Percentiles rank a stretch among this genome's conserved stretches.
These are phyloP conservation scores for Hysterangium stoloniferum DNA, from an alignment of 768 basidiomycete genomes.

Conservation along the genomic window DNA sequence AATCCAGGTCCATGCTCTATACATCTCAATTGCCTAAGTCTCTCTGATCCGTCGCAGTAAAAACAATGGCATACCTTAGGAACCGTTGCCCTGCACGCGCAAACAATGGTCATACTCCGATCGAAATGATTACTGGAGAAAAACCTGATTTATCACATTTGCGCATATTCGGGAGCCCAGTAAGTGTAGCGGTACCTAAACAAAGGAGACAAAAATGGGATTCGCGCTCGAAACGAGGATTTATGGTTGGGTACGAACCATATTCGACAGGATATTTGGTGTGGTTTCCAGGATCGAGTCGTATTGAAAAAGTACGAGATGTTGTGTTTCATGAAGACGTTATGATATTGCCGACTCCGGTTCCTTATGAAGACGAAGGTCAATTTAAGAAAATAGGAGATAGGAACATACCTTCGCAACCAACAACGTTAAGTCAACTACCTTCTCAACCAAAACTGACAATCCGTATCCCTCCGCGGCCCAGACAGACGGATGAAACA, in stretches of 20 bases:
- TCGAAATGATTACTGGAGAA: background rate
- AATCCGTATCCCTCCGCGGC: too few species aligned
- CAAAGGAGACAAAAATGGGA: background rate
- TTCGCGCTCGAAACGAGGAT: background rate
- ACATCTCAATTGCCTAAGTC: background rate
- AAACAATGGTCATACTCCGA: background rate
- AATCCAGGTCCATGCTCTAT: background rate
- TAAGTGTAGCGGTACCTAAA: conserved; percentile 1
- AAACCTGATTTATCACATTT: background rate
- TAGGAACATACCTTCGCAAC: too few species aligned
- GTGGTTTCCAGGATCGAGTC: background rate
- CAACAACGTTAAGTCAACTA: too few species aligned
- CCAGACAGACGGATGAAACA: too few species aligned
- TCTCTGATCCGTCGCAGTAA: background rate
- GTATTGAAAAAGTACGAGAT: background rate
- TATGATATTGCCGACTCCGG: background rate
- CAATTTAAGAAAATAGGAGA: too few species aligned
- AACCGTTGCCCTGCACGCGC: background rate
- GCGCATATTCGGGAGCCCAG: background rate
- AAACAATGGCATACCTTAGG: conserved; percentile 1
- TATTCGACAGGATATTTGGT: background rate
- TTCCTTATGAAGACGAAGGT: background rate
- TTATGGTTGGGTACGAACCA: background rate
- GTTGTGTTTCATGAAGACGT: background rate
- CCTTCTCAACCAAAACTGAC: too few species aligned